Conservation (phyloP, 176 grass and related monocot genomes). For the Zea luxurians region DNA sequence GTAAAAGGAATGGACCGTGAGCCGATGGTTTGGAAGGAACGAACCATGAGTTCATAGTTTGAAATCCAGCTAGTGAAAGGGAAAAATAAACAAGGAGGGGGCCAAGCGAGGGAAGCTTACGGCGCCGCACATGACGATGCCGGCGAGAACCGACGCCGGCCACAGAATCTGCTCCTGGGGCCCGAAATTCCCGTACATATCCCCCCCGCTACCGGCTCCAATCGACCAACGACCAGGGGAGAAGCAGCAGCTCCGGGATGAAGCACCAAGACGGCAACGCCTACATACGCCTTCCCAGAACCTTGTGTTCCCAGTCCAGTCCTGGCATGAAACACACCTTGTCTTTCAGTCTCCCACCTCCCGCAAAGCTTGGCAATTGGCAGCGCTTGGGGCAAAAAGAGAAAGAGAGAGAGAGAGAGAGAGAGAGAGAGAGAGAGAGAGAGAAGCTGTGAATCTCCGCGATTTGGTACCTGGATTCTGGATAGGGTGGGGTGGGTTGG, state of each 20-base stretch:
- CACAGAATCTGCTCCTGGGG: constrained; percentile 48
- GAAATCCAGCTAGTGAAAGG: not conserved
- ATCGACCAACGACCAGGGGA: not conserved
- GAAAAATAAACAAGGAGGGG: not conserved
- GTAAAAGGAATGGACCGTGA: not conserved
- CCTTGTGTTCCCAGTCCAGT: not conserved
- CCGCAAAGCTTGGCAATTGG: not conserved
- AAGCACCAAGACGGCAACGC: not conserved
- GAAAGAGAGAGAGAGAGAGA: too few relatives aligned
- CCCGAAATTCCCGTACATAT: constrained; percentile 34
- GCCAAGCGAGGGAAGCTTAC: constrained; percentile 31
- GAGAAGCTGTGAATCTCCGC: not conserved
- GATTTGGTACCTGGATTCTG: constrained; percentile 6
- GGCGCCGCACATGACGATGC: constrained; percentile 37
- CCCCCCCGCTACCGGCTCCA: not conserved
- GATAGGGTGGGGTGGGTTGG: not conserved
- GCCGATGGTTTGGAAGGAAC: not conserved
- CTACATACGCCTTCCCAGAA: not conserved
- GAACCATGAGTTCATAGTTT: not conserved
- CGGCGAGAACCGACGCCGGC: constrained; percentile 50
- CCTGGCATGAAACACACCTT: not conserved
- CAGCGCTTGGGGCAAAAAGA: not conserved
- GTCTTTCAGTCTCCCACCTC: not conserved
- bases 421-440: fast-evolving
- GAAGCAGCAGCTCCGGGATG: not conserved